A percentile compares a stretch with the other conserved stretches of the same genome.
phyloP scores from a whole-genome alignment of 208 protist species.

The Polymyxa betae region DNA sequence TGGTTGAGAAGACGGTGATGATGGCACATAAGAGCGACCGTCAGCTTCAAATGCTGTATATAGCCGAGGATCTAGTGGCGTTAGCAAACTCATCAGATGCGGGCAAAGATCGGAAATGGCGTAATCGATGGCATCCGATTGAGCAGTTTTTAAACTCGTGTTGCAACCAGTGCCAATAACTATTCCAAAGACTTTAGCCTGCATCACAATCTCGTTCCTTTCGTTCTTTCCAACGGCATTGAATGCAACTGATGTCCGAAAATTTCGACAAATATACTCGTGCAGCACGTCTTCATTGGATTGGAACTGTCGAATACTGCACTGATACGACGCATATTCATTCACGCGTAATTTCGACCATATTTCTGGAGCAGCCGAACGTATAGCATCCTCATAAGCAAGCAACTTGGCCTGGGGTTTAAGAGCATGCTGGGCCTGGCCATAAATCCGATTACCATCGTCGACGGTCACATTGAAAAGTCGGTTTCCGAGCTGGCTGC shows the following conservation, averaged over 20 bases:
- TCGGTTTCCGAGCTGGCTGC: not conserved
- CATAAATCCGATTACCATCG: not conserved
- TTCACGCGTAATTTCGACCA: not conserved
- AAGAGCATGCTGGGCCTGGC: not conserved
- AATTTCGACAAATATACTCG: not conserved
- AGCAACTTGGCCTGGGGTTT: not conserved
- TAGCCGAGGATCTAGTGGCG: too few relatives aligned
- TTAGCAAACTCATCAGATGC: too few relatives aligned
- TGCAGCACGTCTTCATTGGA: not conserved
- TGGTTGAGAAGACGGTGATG: too few relatives aligned
- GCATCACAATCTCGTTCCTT: not conserved
- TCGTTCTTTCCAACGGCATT: slow-evolving; percentile 12
- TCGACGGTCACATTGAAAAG: not conserved
- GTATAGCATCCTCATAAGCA: not conserved
- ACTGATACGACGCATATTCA: too few relatives aligned
- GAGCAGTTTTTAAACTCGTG: not conserved
- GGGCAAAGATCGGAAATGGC: slow-evolving; percentile 18
- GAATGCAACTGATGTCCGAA: not conserved
- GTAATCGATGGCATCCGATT: not conserved
- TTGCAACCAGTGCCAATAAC: not conserved
- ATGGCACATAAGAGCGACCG: too few relatives aligned
- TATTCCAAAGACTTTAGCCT: not conserved
- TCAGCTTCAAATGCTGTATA: too few relatives aligned
- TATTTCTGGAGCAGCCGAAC: not conserved
- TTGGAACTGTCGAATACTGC: not conserved